These are phyloP conservation scores for Tremella yokohamensis DNA, from an alignment of 768 basidiomycete species.

Conservation along the genomic window DNA sequence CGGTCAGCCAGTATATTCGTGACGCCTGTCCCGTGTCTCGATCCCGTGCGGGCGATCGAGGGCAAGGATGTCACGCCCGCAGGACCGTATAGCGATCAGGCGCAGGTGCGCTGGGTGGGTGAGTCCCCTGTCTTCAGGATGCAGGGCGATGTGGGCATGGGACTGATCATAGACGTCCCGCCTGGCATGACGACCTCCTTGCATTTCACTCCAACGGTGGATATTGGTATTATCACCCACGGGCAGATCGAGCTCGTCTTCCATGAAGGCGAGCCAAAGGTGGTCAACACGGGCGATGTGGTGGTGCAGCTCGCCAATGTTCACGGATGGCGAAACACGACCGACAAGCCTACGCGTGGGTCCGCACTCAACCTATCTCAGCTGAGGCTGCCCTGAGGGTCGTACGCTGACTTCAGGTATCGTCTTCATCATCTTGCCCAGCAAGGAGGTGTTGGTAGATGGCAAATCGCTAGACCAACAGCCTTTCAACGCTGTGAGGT, in stretches of 20 bases:
- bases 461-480: neutral
- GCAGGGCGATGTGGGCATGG: too few species aligned
- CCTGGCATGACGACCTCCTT: neutral
- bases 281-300: slow-evolving; percentile 13
- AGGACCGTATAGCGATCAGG: neutral
- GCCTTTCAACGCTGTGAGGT: neutral
- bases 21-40: neutral
- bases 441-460: neutral
- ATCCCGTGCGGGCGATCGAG: neutral
- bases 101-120: slow-evolving; percentile 3
- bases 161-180: neutral
- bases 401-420: neutral
- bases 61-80: neutral
- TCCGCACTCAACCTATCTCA: neutral
- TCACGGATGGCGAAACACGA: slow-evolving; percentile 21
- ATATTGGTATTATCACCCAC: slow-evolving; percentile 20
- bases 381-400: too few species aligned
- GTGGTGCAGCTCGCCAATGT: slow-evolving; percentile 21
- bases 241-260: slow-evolving; percentile 15
- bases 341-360: slow-evolving; percentile 18
- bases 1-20: too few species aligned
- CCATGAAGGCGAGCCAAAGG: slow-evolving; percentile 14
- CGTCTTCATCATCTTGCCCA: neutral
- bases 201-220: slow-evolving; percentile 9
- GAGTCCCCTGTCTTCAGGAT: neutral